Percentiles rank a stretch among this genome's conserved stretches.
These are phyloP conservation scores for Botrytis byssoidea DNA, from an alignment of 2,329 filamentous ascomycete species.

Conservation along the genomic window DNA sequence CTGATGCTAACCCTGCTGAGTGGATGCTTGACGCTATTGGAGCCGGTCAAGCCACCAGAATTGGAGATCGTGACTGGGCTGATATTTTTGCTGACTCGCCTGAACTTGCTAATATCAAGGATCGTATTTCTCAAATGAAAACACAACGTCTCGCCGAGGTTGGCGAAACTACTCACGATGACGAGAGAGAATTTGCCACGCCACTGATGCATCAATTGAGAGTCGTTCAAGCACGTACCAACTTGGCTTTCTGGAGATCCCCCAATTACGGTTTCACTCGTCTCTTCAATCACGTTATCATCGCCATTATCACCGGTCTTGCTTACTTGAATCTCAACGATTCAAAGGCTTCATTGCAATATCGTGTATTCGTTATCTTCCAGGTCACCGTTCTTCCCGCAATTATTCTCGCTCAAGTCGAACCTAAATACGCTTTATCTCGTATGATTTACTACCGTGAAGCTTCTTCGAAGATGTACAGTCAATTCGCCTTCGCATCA, in stretches of 20 bases:
- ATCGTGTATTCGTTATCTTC: slow-evolving; percentile 88
- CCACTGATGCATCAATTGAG: slow-evolving; percentile 77
- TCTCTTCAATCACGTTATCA: slow-evolving; percentile 78
- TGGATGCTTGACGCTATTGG: slow-evolving; percentile 64
- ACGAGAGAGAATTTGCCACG: slow-evolving; percentile 77
- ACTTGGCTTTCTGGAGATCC: slow-evolving; percentile 78
- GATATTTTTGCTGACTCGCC: slow-evolving; percentile 60
- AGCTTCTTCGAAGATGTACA: slow-evolving; percentile 82
- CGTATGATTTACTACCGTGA: slow-evolving; percentile 85
- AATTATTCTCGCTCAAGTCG: slow-evolving; percentile 78
- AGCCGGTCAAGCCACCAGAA: slow-evolving; percentile 58
- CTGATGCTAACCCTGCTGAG: slow-evolving; percentile 56
- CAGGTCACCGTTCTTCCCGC: slow-evolving; percentile 82
- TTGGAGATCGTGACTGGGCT: slow-evolving; percentile 63
- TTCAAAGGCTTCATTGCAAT: slow-evolving; percentile 74
- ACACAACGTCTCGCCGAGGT: slow-evolving; percentile 48
- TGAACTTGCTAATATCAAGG: slow-evolving; percentile 55
- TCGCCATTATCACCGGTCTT: slow-evolving; percentile 75
- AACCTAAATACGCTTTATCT: slow-evolving; percentile 78
- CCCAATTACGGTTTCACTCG: slow-evolving; percentile 88
- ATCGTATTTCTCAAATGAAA: slow-evolving; percentile 56
- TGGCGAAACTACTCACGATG: slow-evolving; percentile 37
- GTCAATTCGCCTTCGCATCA: slow-evolving; percentile 71
- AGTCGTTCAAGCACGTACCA: slow-evolving; percentile 69
- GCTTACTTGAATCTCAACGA: slow-evolving; percentile 77